Base-by-base conservation (phyloP, 2,329 filamentous ascomycete species). In the Neospermospora avenae region DNA sequence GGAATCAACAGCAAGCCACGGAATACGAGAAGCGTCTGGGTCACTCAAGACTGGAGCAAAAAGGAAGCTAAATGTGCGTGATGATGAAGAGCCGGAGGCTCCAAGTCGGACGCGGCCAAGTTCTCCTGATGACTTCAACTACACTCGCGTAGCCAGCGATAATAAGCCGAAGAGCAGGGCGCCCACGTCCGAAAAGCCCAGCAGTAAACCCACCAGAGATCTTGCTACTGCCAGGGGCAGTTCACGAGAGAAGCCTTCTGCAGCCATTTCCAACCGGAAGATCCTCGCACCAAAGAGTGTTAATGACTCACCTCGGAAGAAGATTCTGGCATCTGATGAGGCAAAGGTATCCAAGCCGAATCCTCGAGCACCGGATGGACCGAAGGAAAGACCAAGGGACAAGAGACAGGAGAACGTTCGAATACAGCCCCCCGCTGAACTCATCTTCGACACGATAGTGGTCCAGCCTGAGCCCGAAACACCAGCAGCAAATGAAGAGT, bases 261-360 rank as follows among this genome's bases (percentile, higher is more conserved):
- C 62, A 13, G 41, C 58, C 16, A 58, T 62, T 5, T 60, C 58
- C 14, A 60, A 31, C n/a, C 67, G 71, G 58, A 73, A 68, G 53
- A 67, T 68, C 28, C 63, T 74, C 5, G 71, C 68, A 7, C 75
- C 77, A 48, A 88, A 87, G 73, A 87, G 83, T 65, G 69, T 88
- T 11, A 72, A 72, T 45, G 75, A 77, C 31, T 86, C 85, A 2
- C 84, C 84, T 0, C 83, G 78, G 68, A 87, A 87, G 70, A 65
- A 63, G 1, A 80, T 77, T 56, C 37, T 66, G 3, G 56, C 64
- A 10, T 57, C 64, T 3, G 76, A 79, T 31, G 77, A 80, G 48
- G 65, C 74, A 10, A 71, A 75, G 8, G 68, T 74, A 35, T 71
- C 69, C 2, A 82, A 81, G 64, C 65, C 71, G 3, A 74, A 77